Percentiles rank a stretch among this genome's conserved stretches.
Evolutionary conservation across 768 basidiomycete genomes (phyloP).

Genomic region (Mycena olivaceomarginata): DNA sequence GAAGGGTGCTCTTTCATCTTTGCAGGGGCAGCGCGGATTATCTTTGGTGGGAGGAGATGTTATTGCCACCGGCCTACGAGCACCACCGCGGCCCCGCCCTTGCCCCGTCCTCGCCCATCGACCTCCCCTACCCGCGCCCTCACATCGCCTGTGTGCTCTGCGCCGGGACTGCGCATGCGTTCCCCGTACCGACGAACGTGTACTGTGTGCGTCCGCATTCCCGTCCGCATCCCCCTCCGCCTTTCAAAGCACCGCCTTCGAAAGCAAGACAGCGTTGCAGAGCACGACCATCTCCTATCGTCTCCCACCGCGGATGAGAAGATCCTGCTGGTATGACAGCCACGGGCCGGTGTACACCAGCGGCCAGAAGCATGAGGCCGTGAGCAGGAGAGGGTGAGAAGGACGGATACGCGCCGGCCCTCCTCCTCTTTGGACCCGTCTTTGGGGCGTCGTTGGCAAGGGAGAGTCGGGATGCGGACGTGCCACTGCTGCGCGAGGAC

Average conservation of each 20-base stretch:
- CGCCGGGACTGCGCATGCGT: background rate
- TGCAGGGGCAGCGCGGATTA: background rate
- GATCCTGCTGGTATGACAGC: background rate
- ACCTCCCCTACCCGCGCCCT: background rate
- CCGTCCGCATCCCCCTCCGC: background rate
- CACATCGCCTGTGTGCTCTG: background rate
- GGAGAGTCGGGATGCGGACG: background rate
- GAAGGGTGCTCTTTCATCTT: background rate
- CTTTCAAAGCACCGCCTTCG: background rate
- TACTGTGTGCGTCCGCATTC: background rate
- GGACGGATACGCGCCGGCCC: background rate
- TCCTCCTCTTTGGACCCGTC: background rate
- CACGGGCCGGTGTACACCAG: conserved; percentile 1
- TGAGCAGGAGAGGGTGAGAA: background rate
- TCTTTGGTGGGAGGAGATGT: background rate
- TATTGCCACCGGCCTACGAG: background rate
- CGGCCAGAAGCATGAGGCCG: background rate
- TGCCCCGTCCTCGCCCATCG: background rate
- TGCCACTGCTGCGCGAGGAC: background rate
- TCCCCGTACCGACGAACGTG: background rate
- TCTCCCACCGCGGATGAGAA: no score
- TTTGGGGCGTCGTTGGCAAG: background rate
- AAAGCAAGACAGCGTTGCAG: no score
- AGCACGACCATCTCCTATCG: no score
- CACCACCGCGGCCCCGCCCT: background rate